phyloP scores from a whole-genome alignment of 208 protist genomes.

The Crithidia bombi region DNA sequence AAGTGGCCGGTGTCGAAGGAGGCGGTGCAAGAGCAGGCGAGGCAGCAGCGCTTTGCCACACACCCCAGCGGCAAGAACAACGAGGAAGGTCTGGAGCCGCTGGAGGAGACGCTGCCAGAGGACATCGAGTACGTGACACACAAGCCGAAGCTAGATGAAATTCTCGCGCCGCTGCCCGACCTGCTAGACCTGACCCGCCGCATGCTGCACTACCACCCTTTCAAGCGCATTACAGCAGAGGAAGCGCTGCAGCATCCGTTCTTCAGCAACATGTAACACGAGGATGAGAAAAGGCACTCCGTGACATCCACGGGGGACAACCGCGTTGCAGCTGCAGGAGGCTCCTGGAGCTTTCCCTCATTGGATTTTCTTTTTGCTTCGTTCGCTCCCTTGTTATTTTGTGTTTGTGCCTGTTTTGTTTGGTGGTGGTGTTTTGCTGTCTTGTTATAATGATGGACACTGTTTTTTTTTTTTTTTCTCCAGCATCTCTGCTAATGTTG shows the following conservation, averaged over 20 bases:
- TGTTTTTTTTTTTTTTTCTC: too few species aligned
- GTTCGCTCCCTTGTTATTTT: too few species aligned
- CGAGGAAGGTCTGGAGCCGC: conserved; percentile 37
- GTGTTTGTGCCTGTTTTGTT: too few species aligned
- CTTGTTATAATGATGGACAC: too few species aligned
- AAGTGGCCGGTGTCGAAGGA: conserved; percentile 56
- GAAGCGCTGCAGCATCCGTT: conserved; percentile 90
- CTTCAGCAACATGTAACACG: conserved; percentile 44
- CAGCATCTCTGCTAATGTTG: background rate
- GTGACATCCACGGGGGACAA: background rate
- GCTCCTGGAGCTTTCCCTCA: too few species aligned
- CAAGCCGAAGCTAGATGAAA: conserved; percentile 64
- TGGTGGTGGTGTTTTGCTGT: too few species aligned
- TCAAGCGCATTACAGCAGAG: conserved; percentile 87
- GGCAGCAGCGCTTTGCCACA: conserved; percentile 30
- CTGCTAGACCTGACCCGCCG: conserved; percentile 62
- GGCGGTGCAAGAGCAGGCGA: conserved; percentile 33
- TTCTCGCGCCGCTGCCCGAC: conserved; percentile 52
- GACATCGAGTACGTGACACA: conserved; percentile 63
- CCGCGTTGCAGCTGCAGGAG: too few species aligned
- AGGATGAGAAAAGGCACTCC: background rate
- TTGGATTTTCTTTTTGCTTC: too few species aligned
- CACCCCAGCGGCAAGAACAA: conserved; percentile 25
- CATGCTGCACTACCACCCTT: conserved; percentile 89
- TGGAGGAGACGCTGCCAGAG: conserved; percentile 35